Evolutionary conservation across 2,329 filamentous ascomycete species (phyloP), one percentile per base, ranked within the genome.

Genomic region (Calonectria montana): DNA sequence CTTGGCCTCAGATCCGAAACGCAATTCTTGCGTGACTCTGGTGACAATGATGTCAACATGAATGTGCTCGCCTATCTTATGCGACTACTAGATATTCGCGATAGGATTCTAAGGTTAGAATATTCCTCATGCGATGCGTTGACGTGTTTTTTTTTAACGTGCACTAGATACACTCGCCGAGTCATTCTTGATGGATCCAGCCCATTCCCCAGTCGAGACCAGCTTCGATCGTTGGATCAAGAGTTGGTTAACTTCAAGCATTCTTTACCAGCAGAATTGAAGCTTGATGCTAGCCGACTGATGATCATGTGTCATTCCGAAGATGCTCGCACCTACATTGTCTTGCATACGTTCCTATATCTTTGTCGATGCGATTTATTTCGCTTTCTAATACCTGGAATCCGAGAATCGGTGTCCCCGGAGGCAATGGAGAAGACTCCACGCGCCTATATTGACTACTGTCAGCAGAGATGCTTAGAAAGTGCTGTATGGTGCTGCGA

Each of bases 301-400:
- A 73, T 76, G 57, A 73, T 80, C 6, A 79, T 79, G 76, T 74
- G 71, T 10, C 78, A 81, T 2, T 79, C 79, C 0, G 68, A 71
- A 0, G 79, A 80, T 12, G 70, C 75, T 3, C 65, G 67, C 0
- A 65, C 71, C 1, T 81, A 81, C 16, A 70, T 74, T 0, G 66
- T 70, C 0, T 53, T 81, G 0, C 79, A 81, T 31, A 75, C 74
- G 0, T 12, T 74, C 0, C 7, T 78, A 1, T 66, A 77, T 15
- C 75, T 74, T 0, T 77, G 73, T 15, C 73, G 75, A 3, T 80
- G 78, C 23, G 78, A 81, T 23, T 69, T 81, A 0, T 78, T 79
- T 12, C 74, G 80, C 0, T 80, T 81, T 0, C 35, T 80, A 0
- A 77, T 80, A 0, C 76, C 79, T 0, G 79, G 76, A 0, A 80